Conservation (phyloP, 257 asterid genomes). For the Echium plantagineum region DNA sequence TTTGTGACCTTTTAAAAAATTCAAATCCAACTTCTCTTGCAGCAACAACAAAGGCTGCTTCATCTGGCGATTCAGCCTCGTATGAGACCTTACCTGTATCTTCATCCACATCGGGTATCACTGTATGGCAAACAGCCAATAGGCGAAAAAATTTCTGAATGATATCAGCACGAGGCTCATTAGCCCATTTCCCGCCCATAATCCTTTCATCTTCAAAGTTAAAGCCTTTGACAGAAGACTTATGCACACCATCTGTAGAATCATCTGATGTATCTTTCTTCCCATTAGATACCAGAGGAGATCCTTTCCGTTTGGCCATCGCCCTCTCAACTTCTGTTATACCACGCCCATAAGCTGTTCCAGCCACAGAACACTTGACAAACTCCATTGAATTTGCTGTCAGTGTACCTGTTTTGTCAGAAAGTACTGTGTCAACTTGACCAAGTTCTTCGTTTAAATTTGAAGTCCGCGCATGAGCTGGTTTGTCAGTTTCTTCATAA, state of each 20-base stretch:
- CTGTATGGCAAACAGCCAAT: slow-evolving; percentile 85
- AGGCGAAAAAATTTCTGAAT: slow-evolving; percentile 70
- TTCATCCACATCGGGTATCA: slow-evolving; percentile 78
- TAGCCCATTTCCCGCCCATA: slow-evolving; percentile 55
- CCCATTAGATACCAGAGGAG: slow-evolving; percentile 27
- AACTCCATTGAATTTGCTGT: slow-evolving; percentile 96
- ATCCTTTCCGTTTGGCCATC: slow-evolving; percentile 69
- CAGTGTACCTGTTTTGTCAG: slow-evolving; percentile 89
- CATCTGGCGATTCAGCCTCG: slow-evolving; percentile 97
- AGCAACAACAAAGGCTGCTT: slow-evolving; percentile 92
- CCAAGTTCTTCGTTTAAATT: slow-evolving; percentile 88
- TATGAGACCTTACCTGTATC: slow-evolving; percentile 47
- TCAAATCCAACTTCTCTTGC: slow-evolving; percentile 89
- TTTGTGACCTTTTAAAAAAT: slow-evolving; percentile 69
- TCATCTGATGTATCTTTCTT: slow-evolving; percentile 17
- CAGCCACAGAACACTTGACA: slow-evolving; percentile 79
- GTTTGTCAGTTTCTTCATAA: slow-evolving; percentile 76
- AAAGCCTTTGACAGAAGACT: slow-evolving; percentile 57
- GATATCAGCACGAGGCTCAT: slow-evolving; percentile 39
- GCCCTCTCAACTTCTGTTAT: slow-evolving; percentile 81
- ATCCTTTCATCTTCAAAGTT: slow-evolving; percentile 75
- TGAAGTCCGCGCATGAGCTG: slow-evolving; percentile 89
- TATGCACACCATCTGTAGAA: slow-evolving; percentile 15
- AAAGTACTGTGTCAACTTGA: slow-evolving; percentile 79
- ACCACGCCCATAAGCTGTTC: slow-evolving; percentile 77